Conservation (phyloP, 1,284 basidiomycete species). For the Papiliotrema fonsecae region DNA sequence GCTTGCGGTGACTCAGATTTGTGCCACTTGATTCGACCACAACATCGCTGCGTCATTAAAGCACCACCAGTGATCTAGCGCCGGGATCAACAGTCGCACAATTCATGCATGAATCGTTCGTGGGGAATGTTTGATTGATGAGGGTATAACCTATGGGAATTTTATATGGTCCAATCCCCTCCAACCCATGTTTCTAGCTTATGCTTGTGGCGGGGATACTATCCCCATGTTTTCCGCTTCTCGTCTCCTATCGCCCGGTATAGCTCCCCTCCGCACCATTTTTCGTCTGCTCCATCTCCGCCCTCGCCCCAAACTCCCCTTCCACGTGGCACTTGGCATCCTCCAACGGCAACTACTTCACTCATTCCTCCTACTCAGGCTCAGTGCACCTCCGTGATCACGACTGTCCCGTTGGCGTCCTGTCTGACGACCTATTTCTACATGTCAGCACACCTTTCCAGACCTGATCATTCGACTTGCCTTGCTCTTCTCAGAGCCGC, state of each 20-base stretch:
- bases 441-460: conserved; percentile 14
- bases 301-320: too few relatives aligned
- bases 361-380: neutral
- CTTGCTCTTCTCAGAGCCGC: conserved; percentile 14
- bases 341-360: neutral
- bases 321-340: neutral
- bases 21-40: too few relatives aligned
- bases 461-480: conserved; percentile 30
- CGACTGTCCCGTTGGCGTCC: conserved; percentile 22
- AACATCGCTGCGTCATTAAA: too few relatives aligned
- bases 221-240: neutral
- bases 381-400: conserved; percentile 26
- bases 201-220: too few relatives aligned
- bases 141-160: neutral
- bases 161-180: neutral
- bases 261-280: neutral
- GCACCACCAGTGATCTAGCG: too few relatives aligned
- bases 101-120: too few relatives aligned
- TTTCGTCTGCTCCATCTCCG: too few relatives aligned
- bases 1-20: too few relatives aligned
- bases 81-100: too few relatives aligned
- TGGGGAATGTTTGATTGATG: neutral
- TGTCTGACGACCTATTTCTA: conserved; percentile 33
- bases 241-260: neutral
- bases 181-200: neutral